Conservation (phyloP, 257 asterid genomes). For the Scutellaria galericulata region DNA sequence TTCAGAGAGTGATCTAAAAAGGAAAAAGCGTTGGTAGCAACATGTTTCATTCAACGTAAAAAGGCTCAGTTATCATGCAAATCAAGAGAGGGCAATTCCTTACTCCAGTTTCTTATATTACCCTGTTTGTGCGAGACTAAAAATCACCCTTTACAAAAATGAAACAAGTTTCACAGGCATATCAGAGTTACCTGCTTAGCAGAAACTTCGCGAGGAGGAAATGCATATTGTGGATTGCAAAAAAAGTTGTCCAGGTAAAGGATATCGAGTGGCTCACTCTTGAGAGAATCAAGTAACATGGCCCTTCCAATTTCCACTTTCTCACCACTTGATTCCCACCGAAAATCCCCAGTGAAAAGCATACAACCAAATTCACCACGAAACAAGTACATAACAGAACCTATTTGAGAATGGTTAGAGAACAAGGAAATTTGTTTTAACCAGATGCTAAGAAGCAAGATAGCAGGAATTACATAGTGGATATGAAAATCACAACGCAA, state of each 20-base stretch:
- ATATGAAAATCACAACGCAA: not conserved
- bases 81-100: not conserved
- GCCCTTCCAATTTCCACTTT: slow-evolving; percentile 54
- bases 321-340: slow-evolving; percentile 63
- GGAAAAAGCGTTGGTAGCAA: not conserved
- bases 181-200: slow-evolving; percentile 63
- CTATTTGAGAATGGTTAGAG: slow-evolving; percentile 40
- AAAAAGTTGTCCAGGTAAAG: slow-evolving; percentile 77
- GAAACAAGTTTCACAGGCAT: slow-evolving; percentile 24
- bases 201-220: slow-evolving; percentile 82
- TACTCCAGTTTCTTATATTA: slow-evolving; percentile 10
- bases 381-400: slow-evolving; percentile 87
- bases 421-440: not conserved
- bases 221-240: slow-evolving; percentile 69
- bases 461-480: not conserved
- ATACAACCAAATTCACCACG: slow-evolving; percentile 84
- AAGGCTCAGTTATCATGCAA: not conserved
- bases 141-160: slow-evolving; percentile 2
- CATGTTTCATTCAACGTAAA: not conserved
- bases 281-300: slow-evolving; percentile 72
- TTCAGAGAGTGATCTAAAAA: not conserved
- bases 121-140: slow-evolving; percentile 5
- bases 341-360: slow-evolving; percentile 90
- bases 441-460: slow-evolving; percentile 1
- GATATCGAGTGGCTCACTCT: slow-evolving; percentile 57